Evolutionary conservation across 495 filamentous ascomycete genomes (phyloP).

Genomic region (Xylaria bambusicola): DNA sequence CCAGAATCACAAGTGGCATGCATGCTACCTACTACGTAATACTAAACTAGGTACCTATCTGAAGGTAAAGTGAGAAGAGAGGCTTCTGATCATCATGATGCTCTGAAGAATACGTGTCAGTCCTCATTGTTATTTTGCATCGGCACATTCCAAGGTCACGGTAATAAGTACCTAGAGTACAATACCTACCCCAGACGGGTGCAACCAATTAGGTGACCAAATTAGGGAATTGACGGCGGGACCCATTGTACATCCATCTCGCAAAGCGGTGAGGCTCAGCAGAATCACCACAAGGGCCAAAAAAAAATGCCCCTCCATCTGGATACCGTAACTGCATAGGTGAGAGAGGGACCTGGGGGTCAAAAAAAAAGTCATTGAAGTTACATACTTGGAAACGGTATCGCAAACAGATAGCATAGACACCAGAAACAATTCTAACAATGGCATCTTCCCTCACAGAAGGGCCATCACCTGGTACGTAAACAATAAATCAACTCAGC

Average conservation of each 20-base stretch:
- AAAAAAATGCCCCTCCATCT: constrained; percentile 30
- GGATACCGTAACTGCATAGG: not conserved
- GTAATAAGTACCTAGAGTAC: not conserved
- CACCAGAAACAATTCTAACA: constrained; percentile 1
- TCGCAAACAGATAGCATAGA: not conserved
- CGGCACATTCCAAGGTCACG: too few relatives aligned
- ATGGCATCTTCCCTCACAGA: constrained; percentile 23
- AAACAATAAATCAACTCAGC: not conserved
- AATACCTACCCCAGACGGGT: not conserved
- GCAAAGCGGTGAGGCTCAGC: constrained; percentile 23
- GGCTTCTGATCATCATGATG: too few relatives aligned
- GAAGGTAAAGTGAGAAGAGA: too few relatives aligned
- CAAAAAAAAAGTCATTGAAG: constrained; percentile 2
- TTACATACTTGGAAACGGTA: too few relatives aligned
- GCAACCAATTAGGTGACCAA: not conserved
- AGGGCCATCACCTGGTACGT: constrained; percentile 31
- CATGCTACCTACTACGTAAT: too few relatives aligned
- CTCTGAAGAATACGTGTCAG: too few relatives aligned
- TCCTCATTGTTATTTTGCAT: too few relatives aligned
- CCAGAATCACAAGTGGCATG: too few relatives aligned
- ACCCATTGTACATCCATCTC: not conserved
- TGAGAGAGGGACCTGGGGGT: constrained; percentile 6
- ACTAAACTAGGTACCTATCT: too few relatives aligned
- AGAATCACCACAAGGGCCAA: constrained; percentile 25
- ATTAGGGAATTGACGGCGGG: not conserved